Evolutionary conservation across 1,284 basidiomycete species (phyloP), one percentile per base, ranked within the genome.

Genomic region (Ustilago bromivora): DNA sequence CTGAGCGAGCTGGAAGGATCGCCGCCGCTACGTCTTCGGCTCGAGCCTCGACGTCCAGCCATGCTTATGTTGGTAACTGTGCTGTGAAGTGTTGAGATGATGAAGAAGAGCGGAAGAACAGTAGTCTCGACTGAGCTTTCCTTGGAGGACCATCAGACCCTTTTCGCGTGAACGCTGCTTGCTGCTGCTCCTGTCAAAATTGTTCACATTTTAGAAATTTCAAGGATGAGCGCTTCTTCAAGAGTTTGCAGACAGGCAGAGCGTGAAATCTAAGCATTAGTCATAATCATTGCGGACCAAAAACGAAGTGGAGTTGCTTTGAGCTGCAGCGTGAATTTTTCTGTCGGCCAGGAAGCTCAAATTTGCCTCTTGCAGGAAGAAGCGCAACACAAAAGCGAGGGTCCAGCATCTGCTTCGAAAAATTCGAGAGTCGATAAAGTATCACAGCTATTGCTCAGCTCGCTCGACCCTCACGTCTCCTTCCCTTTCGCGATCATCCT

Each of bases 1-100:
- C 75, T 70, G 43, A 77, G 57, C 36, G 63, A 54, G 54, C 46
- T 38, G 23, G 73, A 62, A 38, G 61, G 59, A 13, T 61, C 54
- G 52, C 60, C 57, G 47, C 65, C 61, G 41, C 62, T 54, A 15
- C 49, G 68, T 11, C 61, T 55, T 13, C 65, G 64, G 36, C 54
- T 63, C 35, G 65, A 12, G 13, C 68, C 56, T 60, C 72, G 59
- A 46, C 73, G 64, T 61, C 58, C 73, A 41, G 53, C 68, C 73
- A 76, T 76, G 32, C 35, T 71, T 66, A 47, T 34, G 17, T 55
- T 53, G 23, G 8, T 51, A 23, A 28, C 11, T 28, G 31, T 51
- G 31, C 49, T 51, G 23, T 28, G 11, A 34, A 43, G 28, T 46
- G 49, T 4, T 41, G 49, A n/a, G 28, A 41, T 68, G 60, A 13